Evolutionary conservation across 495 filamentous ascomycete genomes (phyloP), one percentile per base, ranked within the genome.

Genomic region (Aspergillus nanangensis): DNA sequence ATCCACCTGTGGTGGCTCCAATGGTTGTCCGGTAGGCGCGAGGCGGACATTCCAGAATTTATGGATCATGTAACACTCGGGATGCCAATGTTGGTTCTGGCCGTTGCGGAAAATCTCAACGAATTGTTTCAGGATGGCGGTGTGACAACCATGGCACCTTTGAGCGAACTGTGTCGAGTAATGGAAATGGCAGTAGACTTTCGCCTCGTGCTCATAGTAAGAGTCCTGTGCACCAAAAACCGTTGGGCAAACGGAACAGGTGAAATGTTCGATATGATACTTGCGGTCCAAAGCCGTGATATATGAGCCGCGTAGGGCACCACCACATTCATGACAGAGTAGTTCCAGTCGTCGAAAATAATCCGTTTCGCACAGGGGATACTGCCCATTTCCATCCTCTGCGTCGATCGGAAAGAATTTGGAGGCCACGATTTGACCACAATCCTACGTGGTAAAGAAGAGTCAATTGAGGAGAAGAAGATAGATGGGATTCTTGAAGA

Each of bases 11-110:
- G 74, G 69, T 8, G 65, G 69, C 29, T 77, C 67, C 18, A 71
- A 61, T 18, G 75, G 72, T 38, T 77, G 65, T 14, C 72, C 78
- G 14, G 72, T 63, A 9, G 75, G 75, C 20, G 83, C 81, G 37
- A 99, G 76, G 19, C 92, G 82, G 31, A 99, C 94, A 61, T 96
- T 99, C 94, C 94, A 99, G 69, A 97, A 99, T 61, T 99, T 99
- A 66, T 99, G 94, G 34, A 99, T 99, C 93, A 97, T 99, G 63
- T 99, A 99, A 66, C 94, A 99, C 63, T 99, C 94, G 3, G 94
- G 94, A 60, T 99, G 94, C 94, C 94, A 99, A 57, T 99, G 94
- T 61, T 99, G 94, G 59, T 97, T 95, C 60, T 94, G 83, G 0
- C 93, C 92, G 63, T 97, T 96, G 39, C 94, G 82, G 66, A 90